These are phyloP conservation scores for Quercus variabilis DNA, from an alignment of 306 rosid genomes.

Conservation along the genomic window DNA sequence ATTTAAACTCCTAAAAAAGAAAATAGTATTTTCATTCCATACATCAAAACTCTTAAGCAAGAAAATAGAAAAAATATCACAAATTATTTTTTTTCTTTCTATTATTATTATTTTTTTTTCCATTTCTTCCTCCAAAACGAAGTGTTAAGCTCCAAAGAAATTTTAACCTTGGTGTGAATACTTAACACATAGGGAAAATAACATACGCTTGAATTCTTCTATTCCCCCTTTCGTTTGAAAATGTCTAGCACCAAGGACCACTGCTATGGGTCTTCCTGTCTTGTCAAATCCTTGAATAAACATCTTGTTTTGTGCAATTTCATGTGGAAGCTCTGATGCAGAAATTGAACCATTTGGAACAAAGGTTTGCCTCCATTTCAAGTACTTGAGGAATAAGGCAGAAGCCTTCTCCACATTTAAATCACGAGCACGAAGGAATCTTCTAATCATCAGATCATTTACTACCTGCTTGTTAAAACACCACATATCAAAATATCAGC, in stretches of 20 bases:
- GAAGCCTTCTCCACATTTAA: slow-evolving; percentile 49
- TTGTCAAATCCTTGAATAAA: slow-evolving; percentile 52
- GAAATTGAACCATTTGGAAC: slow-evolving; percentile 45
- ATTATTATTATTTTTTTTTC: no score
- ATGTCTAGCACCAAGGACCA: slow-evolving; percentile 51
- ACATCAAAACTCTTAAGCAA: no score
- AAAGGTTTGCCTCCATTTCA: slow-evolving; percentile 52
- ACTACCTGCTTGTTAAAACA: slow-evolving; percentile 31
- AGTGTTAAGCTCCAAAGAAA: background rate
- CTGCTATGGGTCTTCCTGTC: slow-evolving; percentile 52
- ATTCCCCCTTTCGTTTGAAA: slow-evolving; percentile 35
- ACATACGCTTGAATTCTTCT: slow-evolving; percentile 48
- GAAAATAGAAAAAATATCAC: no score
- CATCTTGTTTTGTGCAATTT: slow-evolving; percentile 43
- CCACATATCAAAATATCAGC: background rate
- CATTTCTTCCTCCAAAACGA: no score
- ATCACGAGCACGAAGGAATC: slow-evolving; percentile 56
- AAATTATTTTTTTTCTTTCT: no score
- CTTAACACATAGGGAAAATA: background rate
- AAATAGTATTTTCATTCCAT: no score
- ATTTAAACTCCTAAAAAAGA: no score
- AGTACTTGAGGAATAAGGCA: slow-evolving; percentile 48
- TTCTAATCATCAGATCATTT: slow-evolving; percentile 54
- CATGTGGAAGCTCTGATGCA: slow-evolving; percentile 38
- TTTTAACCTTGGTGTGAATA: background rate